phyloP scores from a whole-genome alignment of 2,329 filamentous ascomycete genomes.

The Fusarium sp. region DNA sequence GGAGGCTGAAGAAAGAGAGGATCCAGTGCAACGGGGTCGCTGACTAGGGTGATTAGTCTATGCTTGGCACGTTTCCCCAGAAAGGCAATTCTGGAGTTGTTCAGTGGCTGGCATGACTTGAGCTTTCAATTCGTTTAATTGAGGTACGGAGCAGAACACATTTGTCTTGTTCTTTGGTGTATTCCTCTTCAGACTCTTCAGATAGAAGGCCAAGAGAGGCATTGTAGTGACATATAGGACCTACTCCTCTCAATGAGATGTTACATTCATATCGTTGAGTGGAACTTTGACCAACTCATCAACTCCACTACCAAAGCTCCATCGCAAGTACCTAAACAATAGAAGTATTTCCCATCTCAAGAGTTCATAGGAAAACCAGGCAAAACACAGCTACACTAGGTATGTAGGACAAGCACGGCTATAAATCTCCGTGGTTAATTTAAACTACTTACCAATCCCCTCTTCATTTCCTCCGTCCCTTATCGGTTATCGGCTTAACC shows the following conservation, averaged over 20 bases:
- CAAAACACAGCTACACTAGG: neutral
- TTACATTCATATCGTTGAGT: slow-evolving; percentile 12
- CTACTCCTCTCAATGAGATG: neutral
- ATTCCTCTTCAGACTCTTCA: neutral
- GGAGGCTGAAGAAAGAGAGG: slow-evolving; percentile 35
- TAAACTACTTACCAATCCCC: neutral
- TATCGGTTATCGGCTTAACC: slow-evolving; percentile 45
- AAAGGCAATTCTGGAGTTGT: slow-evolving; percentile 24
- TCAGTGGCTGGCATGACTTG: slow-evolving; percentile 8
- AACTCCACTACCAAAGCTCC: slow-evolving; percentile 23
- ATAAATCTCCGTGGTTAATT: slow-evolving; percentile 16
- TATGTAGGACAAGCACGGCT: neutral
- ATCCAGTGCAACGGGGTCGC: slow-evolving; percentile 23
- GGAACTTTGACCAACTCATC: slow-evolving; percentile 37
- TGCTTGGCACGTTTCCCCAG: slow-evolving; percentile 45
- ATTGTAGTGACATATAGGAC: neutral
- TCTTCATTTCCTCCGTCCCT: slow-evolving; percentile 8
- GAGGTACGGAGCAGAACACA: neutral
- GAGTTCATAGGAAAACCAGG: neutral
- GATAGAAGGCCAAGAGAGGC: neutral
- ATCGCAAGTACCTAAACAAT: neutral
- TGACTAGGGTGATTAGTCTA: slow-evolving; percentile 30
- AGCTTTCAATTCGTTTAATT: neutral
- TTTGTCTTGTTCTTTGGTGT: too few relatives aligned
- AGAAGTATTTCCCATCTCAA: too few relatives aligned